phyloP scores from a whole-genome alignment of 2,329 filamentous ascomycete genomes.

The Pseudogymnoascus sp. region DNA sequence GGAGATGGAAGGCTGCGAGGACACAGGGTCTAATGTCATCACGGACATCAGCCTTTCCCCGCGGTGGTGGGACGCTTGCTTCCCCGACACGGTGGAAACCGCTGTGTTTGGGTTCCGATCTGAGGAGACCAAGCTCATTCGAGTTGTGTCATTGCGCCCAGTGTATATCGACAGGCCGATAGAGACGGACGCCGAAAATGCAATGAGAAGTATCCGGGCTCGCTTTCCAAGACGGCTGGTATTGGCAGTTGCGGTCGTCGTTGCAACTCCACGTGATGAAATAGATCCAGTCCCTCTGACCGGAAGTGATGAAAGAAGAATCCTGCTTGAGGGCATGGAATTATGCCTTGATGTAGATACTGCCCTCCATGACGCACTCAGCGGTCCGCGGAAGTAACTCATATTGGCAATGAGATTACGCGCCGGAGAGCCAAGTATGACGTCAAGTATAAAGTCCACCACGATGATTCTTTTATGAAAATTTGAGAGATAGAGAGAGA shows the following conservation, averaged over 20 bases:
- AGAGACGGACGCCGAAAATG: conserved; percentile 14
- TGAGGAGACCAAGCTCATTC: not conserved
- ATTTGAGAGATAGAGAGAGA: not conserved
- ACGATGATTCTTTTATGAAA: not conserved
- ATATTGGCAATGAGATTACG: not conserved
- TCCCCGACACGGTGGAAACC: not conserved
- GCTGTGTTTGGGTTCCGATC: not conserved
- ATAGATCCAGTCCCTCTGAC: not conserved
- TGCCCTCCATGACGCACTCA: conserved; percentile 1
- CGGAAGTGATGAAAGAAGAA: not conserved
- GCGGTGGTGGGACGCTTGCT: not conserved
- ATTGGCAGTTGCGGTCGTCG: not conserved
- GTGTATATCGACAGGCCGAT: not conserved
- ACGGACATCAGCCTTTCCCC: not conserved
- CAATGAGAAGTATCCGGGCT: conserved; percentile 4
- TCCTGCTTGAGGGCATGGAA: not conserved
- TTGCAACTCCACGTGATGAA: conserved; percentile 6
- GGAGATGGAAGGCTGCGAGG: not conserved
- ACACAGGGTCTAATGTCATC: not conserved
- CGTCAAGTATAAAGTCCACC: not conserved
- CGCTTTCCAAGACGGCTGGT: not conserved
- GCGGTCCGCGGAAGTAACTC: not conserved
- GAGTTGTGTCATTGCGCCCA: not conserved
- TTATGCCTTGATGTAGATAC: not conserved
- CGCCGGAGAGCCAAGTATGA: not conserved